These are phyloP conservation scores for Xylariaceae sp. DNA, from an alignment of 2,329 filamentous ascomycete genomes.

Conservation along the genomic window DNA sequence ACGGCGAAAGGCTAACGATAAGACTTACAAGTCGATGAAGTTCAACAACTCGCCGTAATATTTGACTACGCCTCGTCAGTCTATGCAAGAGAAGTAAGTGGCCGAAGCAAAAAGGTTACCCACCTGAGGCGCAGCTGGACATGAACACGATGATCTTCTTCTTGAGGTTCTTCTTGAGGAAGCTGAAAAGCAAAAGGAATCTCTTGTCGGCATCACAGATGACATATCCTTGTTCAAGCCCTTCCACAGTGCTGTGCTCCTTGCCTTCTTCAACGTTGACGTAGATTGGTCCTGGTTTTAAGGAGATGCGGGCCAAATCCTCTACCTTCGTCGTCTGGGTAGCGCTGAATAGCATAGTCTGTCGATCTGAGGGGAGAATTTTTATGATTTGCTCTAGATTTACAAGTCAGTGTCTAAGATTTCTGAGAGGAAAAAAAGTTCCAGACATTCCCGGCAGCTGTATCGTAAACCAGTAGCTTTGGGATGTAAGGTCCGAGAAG, in stretches of 20 bases:
- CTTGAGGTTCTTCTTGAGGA: constrained; percentile 16
- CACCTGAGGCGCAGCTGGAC: constrained; percentile 71
- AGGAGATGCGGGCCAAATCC: constrained; percentile 89
- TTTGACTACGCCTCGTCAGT: constrained; percentile 53
- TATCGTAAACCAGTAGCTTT: too few relatives aligned
- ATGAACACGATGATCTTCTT: constrained; percentile 90
- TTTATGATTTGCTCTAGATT: constrained; percentile 74
- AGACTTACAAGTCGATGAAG: constrained; percentile 83
- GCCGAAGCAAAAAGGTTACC: too few relatives aligned
- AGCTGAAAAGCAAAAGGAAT: constrained; percentile 72
- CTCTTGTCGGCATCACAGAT: constrained; percentile 90
- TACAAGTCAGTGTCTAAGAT: too few relatives aligned
- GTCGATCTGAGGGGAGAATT: constrained; percentile 81
- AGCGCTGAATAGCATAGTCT: constrained; percentile 98
- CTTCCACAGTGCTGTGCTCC: constrained; percentile 87
- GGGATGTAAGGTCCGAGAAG: too few relatives aligned
- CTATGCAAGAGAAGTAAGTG: too few relatives aligned
- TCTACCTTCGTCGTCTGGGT: constrained; percentile 99
- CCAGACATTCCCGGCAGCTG: too few relatives aligned
- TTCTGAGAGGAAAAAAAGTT: too few relatives aligned
- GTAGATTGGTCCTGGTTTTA: constrained; percentile 86
- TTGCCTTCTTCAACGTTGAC: constrained; percentile 94
- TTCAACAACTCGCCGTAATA: constrained; percentile 95
- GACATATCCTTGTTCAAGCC: constrained; percentile 93
- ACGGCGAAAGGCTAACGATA: too few relatives aligned